phyloP scores from a whole-genome alignment of 2,329 filamentous ascomycete genomes.

The Diaporthe destruens region DNA sequence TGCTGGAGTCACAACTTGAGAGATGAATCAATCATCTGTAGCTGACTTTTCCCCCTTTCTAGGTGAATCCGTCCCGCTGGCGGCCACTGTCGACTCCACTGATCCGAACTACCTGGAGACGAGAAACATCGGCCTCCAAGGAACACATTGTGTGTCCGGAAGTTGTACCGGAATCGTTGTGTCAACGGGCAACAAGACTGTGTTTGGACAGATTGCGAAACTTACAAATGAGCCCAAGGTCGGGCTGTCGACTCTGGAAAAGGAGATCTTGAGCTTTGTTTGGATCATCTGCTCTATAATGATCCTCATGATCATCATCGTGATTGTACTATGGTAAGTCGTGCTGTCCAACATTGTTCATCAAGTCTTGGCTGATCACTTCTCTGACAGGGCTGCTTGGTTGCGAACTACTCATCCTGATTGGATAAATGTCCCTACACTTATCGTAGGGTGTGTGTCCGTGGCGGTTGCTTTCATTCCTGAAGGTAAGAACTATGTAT shows the following conservation, averaged over 20 bases:
- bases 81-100: slow-evolving; percentile 73
- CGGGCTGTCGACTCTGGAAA: slow-evolving; percentile 77
- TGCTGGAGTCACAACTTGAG: background rate
- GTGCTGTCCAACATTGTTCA: slow-evolving; percentile 55
- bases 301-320: slow-evolving; percentile 72
- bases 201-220: slow-evolving; percentile 82
- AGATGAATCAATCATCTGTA: background rate
- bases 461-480: slow-evolving; percentile 45
- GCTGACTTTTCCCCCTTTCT: background rate
- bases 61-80: slow-evolving; percentile 75
- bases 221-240: slow-evolving; percentile 77
- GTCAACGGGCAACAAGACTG: slow-evolving; percentile 77
- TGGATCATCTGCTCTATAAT: slow-evolving; percentile 77
- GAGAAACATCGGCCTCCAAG: slow-evolving; percentile 80
- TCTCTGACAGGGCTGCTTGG: slow-evolving; percentile 72
- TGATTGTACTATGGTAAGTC: slow-evolving; percentile 75
- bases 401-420: slow-evolving; percentile 73
- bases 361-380: background rate
- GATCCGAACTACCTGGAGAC: slow-evolving; percentile 84
- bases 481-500: background rate
- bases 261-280: slow-evolving; percentile 80
- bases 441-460: slow-evolving; percentile 80
- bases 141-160: slow-evolving; percentile 82
- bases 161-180: slow-evolving; percentile 76
- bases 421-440: slow-evolving; percentile 78